These are phyloP conservation scores for Crinitomyces ghanaensis DNA, from an alignment of 805 yeast species.

Conservation along the genomic window DNA sequence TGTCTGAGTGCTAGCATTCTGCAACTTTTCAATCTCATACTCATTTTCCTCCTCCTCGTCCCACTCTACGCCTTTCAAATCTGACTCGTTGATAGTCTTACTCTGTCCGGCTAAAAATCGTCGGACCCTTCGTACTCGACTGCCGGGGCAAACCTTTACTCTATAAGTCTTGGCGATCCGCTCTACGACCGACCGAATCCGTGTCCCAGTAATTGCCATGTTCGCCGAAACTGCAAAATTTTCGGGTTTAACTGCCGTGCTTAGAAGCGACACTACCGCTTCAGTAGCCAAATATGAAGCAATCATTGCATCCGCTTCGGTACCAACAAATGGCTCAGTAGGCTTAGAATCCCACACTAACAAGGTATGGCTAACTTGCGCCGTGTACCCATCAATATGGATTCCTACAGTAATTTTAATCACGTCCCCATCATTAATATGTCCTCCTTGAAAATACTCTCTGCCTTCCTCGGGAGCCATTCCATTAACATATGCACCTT, in stretches of 20 bases:
- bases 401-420: constrained; percentile 79
- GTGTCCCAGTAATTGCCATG: constrained; percentile 46
- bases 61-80: constrained; percentile 72
- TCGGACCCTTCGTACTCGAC: constrained; percentile 82
- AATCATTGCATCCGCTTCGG: constrained; percentile 77
- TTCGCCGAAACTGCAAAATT: constrained; percentile 11
- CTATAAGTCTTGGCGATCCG: constrained; percentile 74
- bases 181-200: constrained; percentile 68
- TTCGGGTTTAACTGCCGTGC: constrained; percentile 55
- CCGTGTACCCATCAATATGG: constrained; percentile 92
- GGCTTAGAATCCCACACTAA: constrained; percentile 46
- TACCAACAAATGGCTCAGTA: constrained; percentile 70
- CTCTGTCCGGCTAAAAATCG: constrained; percentile 94
- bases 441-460: constrained; percentile 30
- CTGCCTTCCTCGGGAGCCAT: constrained; percentile 66
- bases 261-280: constrained; percentile 67
- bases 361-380: constrained; percentile 74
- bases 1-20: background rate
- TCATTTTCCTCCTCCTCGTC: constrained; percentile 16
- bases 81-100: constrained; percentile 86
- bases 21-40: background rate
- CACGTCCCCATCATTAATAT: constrained; percentile 65
- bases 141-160: constrained; percentile 84
- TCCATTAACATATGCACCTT: constrained; percentile 65
- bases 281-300: constrained; percentile 87